Conservation (phyloP, 2,329 filamentous ascomycete genomes). For the Xylariales sp. region DNA sequence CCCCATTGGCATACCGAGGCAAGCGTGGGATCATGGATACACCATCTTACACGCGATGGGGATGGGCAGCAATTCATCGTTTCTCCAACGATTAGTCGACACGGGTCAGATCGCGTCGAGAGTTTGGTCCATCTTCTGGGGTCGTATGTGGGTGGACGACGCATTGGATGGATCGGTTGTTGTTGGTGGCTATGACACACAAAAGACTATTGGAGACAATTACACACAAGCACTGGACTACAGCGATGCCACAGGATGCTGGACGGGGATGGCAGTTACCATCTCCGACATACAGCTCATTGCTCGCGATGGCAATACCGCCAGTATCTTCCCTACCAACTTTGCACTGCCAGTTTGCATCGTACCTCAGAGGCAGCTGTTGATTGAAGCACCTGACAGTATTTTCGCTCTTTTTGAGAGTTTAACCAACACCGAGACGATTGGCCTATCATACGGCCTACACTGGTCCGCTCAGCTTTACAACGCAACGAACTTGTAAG, state of each 20-base stretch:
- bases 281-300: conserved; percentile 16
- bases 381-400: no score
- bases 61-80: not conserved
- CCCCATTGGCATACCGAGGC: not conserved
- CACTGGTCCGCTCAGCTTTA: no score
- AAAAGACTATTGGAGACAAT: conserved; percentile 23
- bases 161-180: conserved; percentile 25
- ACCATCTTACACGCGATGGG: not conserved
- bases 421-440: no score
- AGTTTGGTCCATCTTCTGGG: conserved; percentile 31
- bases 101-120: not conserved
- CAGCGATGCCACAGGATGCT: conserved; percentile 17
- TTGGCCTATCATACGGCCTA: no score
- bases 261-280: conserved; percentile 22
- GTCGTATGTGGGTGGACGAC: conserved; percentile 21
- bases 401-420: no score
- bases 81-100: not conserved
- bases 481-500: no score
- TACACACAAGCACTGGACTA: conserved; percentile 22
- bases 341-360: no score
- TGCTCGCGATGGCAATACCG: no score
- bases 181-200: not conserved
- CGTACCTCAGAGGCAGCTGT: no score
- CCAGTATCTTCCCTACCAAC: no score
- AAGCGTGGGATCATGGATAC: not conserved